Base-by-base conservation (phyloP, 306 rosid genomes). In the Gleditsia sinensis region DNA sequence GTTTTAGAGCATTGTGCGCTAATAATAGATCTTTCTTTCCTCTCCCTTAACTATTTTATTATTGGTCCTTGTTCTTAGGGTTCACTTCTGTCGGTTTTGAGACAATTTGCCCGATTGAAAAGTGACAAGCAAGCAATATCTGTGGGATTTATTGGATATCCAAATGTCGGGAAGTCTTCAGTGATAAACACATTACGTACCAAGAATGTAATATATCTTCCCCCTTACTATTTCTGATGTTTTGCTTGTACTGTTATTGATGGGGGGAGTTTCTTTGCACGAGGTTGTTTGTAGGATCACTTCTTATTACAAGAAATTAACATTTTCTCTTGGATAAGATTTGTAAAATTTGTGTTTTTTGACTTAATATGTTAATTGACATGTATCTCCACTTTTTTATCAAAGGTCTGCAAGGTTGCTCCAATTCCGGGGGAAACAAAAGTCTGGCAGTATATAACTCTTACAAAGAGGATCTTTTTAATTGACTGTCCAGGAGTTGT, bases 351-450 rank as follows among this genome's bases (percentile, higher is more conserved):
- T 57, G 23, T 24, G 28, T 21, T 4, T 17, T 32, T 54, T 58
- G 48, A 51, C 37, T 43, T 43, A 55, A 9, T 56, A 48, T 48
- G 40, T 45, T 71, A 16, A 64, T 54, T 83, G 72, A 82, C 53
- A 4, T 43, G 0, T 65, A 20, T 73, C 33, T 49, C 56, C 62
- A 3, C 65, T 75, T 73, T 25, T 73, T 68, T 77, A 64, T 57
- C 36, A 56, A 50, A 94, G 99, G 97, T 94, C 37, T 94, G 99
- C 88, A 94, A 92, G 89, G 97, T 90, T 77, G 99, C 99, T 75
- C 97, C 97, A 74, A 94, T 94, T 74, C 96, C 96, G 7, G 97
- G 99, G 83, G 97, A 94, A 75, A 94, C 97, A 7, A 94, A 92
- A 86, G 97, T 91, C 65, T 94, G 97, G 97, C 97, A 94, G 63